A percentile compares a stretch with the other conserved stretches of the same genome.
phyloP scores from a whole-genome alignment of 345 rosid species.

The Citrus trifoliata region DNA sequence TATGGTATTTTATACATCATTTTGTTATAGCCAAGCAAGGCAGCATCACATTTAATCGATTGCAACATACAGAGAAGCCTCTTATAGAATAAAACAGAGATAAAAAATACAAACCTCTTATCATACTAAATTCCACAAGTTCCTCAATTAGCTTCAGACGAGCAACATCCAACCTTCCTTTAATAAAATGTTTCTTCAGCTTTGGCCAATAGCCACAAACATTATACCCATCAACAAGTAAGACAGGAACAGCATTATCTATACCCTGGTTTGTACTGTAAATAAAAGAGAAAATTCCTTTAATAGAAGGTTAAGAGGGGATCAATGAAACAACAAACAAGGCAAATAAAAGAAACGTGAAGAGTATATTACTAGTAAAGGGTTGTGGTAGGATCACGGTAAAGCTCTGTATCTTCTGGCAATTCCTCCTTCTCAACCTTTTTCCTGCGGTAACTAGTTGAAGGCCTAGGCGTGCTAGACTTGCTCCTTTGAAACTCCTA shows the following conservation, averaged over 20 bases:
- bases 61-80: not conserved
- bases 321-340: not conserved
- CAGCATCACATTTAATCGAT: not conserved
- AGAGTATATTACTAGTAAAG: constrained; percentile 72
- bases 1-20: not conserved
- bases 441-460: constrained; percentile 87
- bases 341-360: constrained; percentile 13
- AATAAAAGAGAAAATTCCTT: constrained; percentile 18
- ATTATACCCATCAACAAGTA: constrained; percentile 97
- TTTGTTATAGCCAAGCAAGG: not conserved
- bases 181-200: constrained; percentile 82
- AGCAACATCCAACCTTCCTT: constrained; percentile 80
- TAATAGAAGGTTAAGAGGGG: constrained; percentile 9
- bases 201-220: constrained; percentile 94
- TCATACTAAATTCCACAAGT: constrained; percentile 65
- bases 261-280: constrained; percentile 77
- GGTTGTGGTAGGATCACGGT: constrained; percentile 64
- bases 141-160: constrained; percentile 83
- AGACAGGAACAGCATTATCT: constrained; percentile 69
- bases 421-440: constrained; percentile 68
- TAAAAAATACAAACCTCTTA: constrained; percentile 50
- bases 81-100: not conserved
- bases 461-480: constrained; percentile 62
- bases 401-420: constrained; percentile 57
- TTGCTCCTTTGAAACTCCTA: constrained; percentile 68